phyloP scores from a whole-genome alignment of 306 rosid genomes.

The Sicyos baderoa region DNA sequence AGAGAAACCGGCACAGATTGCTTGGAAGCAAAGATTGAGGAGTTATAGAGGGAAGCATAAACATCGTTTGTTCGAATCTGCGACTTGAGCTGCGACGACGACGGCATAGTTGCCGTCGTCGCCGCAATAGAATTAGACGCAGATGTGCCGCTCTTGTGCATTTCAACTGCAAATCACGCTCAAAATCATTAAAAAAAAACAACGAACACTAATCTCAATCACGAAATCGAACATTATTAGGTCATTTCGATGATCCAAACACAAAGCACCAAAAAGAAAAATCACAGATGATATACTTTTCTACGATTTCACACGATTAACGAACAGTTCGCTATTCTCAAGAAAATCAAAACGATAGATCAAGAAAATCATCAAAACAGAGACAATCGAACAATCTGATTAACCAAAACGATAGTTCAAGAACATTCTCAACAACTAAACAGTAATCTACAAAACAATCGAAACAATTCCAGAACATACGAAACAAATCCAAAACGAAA shows the following conservation, averaged over 20 bases:
- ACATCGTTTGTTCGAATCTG: slow-evolving; percentile 31
- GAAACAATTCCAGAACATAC: background rate
- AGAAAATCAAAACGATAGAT: background rate
- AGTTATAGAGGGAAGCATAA: slow-evolving; percentile 32
- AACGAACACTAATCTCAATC: too few relatives aligned
- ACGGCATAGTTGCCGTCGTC: slow-evolving; percentile 23
- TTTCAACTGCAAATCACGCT: slow-evolving; percentile 18
- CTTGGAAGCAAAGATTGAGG: slow-evolving; percentile 33
- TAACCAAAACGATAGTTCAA: background rate
- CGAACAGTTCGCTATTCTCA: background rate
- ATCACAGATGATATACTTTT: background rate
- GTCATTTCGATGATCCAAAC: background rate
- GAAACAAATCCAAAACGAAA: background rate
- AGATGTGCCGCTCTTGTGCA: slow-evolving; percentile 45
- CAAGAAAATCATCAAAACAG: background rate
- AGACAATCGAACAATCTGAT: background rate
- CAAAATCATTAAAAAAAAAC: too few relatives aligned
- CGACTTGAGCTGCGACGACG: slow-evolving; percentile 23
- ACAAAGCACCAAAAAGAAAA: background rate
- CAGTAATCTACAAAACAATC: background rate
- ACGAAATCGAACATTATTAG: too few relatives aligned
- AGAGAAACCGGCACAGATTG: slow-evolving; percentile 29
- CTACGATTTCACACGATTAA: background rate
- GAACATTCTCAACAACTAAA: background rate
- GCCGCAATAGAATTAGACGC: slow-evolving; percentile 32